Evolutionary conservation across 2,329 filamentous ascomycete genomes (phyloP).

Genomic region (Camillea tinctor): DNA sequence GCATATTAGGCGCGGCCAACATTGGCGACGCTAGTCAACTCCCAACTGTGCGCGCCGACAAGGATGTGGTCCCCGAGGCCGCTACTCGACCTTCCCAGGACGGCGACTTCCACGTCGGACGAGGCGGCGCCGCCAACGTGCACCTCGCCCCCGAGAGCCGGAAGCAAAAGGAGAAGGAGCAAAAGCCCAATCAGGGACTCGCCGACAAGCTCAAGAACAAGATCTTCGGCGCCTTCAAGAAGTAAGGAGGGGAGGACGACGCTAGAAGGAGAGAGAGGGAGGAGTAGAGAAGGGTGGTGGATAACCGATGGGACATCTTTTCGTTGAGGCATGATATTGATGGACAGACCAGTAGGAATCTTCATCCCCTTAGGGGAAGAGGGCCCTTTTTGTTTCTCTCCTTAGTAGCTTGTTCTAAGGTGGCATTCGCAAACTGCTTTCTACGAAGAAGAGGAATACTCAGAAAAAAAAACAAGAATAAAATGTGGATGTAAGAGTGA

Average conservation of each 20-base stretch:
- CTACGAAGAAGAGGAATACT: too few species aligned
- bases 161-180: conserved; percentile 16
- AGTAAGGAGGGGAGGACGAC: conserved; percentile 26
- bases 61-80: conserved; percentile 51
- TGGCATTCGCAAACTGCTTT: too few species aligned
- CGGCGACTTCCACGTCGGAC: conserved; percentile 56
- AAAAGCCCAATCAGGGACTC: conserved; percentile 38
- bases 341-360: too few species aligned
- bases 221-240: conserved; percentile 51
- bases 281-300: background rate
- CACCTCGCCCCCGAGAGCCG: conserved; percentile 34
- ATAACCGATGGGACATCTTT: background rate
- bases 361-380: too few species aligned
- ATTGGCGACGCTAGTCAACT: conserved; percentile 49
- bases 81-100: conserved; percentile 49
- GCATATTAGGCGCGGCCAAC: conserved; percentile 56
- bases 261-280: background rate
- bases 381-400: too few species aligned
- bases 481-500: too few species aligned
- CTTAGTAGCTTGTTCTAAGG: too few species aligned
- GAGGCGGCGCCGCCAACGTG: conserved; percentile 60
- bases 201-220: conserved; percentile 59
- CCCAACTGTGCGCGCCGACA: conserved; percentile 45
- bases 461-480: too few species aligned
- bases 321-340: too few species aligned